Conservation (phyloP, 2,329 filamentous ascomycete genomes). For the Colletotrichum musicola region DNA sequence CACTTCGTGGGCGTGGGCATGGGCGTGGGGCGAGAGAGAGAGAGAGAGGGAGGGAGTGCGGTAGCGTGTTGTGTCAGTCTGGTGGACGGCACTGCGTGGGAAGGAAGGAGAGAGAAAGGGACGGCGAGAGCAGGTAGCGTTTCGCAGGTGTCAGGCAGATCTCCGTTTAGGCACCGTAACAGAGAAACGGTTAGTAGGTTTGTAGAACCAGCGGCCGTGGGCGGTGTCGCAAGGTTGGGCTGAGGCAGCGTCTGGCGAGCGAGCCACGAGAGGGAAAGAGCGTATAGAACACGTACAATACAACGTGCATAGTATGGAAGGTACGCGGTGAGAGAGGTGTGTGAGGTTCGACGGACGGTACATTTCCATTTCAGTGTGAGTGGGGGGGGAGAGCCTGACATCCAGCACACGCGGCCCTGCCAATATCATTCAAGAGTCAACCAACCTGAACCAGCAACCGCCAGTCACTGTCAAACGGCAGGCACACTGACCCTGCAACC, state of each 20-base stretch:
- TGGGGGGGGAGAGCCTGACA: conserved; percentile 10
- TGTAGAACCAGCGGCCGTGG: not conserved
- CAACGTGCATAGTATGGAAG: not conserved
- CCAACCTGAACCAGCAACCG: not conserved
- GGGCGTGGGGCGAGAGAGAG: conserved; percentile 11
- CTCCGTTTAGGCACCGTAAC: not conserved
- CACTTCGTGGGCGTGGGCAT: conserved; percentile 3
- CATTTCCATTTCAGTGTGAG: conserved; percentile 16
- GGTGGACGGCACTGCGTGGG: conserved; percentile 17
- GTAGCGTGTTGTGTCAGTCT: conserved; percentile 25
- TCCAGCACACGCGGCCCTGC: conserved; percentile 15
- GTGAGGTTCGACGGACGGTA: conserved; percentile 14
- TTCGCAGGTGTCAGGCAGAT: too few relatives aligned
- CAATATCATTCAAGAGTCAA: not conserved
- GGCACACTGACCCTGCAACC: conserved; percentile 20
- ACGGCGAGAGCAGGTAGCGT: not conserved
- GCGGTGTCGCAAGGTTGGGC: conserved; percentile 1
- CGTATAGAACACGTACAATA: not conserved
- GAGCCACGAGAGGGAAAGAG: not conserved
- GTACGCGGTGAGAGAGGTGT: not conserved
- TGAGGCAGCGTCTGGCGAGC: conserved; percentile 1
- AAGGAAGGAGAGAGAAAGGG: not conserved
- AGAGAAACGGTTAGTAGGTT: not conserved
- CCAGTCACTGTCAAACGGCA: conserved; percentile 8
- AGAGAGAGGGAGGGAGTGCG: not conserved